Evolutionary conservation across 345 rosid species (phyloP), one percentile per base, ranked within the genome.

Genomic region (Erysimum cheiranthoides): DNA sequence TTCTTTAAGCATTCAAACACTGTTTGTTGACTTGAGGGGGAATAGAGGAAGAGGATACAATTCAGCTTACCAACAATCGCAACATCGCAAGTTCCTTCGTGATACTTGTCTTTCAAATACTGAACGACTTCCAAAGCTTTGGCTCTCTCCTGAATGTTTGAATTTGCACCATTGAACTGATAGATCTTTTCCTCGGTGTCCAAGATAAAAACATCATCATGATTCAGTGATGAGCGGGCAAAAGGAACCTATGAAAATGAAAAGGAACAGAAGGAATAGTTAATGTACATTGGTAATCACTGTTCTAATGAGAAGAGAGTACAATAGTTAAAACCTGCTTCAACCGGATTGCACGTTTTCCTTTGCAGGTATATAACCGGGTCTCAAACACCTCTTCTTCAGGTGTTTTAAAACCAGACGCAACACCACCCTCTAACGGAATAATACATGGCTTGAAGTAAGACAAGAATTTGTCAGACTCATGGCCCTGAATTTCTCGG

Each of bases 91-190:
- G 66, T 84, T 78, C 97, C 97, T 21, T 86, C 91, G 21, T 90
- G 96, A 84, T 90, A 87, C 84, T 81, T 92, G 72, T 92, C 97
- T 84, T 92, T 92, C 75, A 90, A 81, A 81, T 82, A 93, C 77
- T 93, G 97, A 85, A 93, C 86, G 36, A 93, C 97, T 89, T 95
- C 99, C 82, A 90, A 84, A 67, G 99, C 93, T 86, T 96, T 96
- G 16, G 93, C 98, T 74, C 99, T 88, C 85, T 96, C 99, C 78
- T 96, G 99, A 73, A 96, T 93, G 81, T 87, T 96, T 27, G 99
- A 93, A 76, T 96, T 93, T 76, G 97, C 85, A 70, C 98, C 99
- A 72, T 93, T 96, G 90, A 96, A 96, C 85, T 96, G 99, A 82
- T 84, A 96, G 68, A 96, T 89, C 86, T 96, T 96, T 39, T 84